Evolutionary conservation across 179 eudicot genomes (phyloP).

Genomic region (Silene noctiflora): DNA sequence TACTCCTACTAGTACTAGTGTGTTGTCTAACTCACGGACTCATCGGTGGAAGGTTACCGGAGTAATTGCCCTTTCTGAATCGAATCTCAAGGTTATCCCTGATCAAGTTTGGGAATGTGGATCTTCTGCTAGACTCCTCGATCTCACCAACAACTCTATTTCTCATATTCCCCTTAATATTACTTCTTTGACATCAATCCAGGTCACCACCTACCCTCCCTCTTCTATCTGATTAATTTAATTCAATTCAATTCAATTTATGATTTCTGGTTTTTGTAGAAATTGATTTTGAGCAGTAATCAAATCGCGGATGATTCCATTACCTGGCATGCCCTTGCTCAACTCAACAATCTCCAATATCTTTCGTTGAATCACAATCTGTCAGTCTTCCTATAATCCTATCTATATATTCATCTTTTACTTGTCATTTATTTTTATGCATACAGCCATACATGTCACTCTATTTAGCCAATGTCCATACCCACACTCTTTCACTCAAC

Average conservation of each 20-base stretch:
- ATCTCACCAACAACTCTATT: conserved; percentile 65
- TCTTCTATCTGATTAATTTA: too few relatives aligned
- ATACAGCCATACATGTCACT: too few relatives aligned
- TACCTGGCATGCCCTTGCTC: conserved; percentile 68
- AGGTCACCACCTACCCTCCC: conserved; percentile 30
- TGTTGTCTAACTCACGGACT: conserved; percentile 38
- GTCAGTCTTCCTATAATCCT: conserved; percentile 35
- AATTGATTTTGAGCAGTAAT: conserved; percentile 62
- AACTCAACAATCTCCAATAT: conserved; percentile 51
- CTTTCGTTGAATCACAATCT: conserved; percentile 67
- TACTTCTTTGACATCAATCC: conserved; percentile 42
- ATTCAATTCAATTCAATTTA: too few relatives aligned
- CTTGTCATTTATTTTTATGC: too few relatives aligned
- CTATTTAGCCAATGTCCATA: too few relatives aligned
- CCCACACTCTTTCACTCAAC: too few relatives aligned
- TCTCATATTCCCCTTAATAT: conserved; percentile 49
- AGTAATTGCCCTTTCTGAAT: conserved; percentile 57
- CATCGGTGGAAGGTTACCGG: conserved; percentile 78
- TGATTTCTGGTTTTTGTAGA: conserved; percentile 48
- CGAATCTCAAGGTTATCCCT: conserved; percentile 62
- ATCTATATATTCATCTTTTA: too few relatives aligned
- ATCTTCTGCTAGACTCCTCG: conserved; percentile 69
- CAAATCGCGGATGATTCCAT: conserved; percentile 51
- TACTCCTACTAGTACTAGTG: neutral
- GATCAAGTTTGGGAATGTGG: conserved; percentile 77